Evolutionary conservation across 2,329 filamentous ascomycete genomes (phyloP).

Genomic region (Colletotrichum somersetense): DNA sequence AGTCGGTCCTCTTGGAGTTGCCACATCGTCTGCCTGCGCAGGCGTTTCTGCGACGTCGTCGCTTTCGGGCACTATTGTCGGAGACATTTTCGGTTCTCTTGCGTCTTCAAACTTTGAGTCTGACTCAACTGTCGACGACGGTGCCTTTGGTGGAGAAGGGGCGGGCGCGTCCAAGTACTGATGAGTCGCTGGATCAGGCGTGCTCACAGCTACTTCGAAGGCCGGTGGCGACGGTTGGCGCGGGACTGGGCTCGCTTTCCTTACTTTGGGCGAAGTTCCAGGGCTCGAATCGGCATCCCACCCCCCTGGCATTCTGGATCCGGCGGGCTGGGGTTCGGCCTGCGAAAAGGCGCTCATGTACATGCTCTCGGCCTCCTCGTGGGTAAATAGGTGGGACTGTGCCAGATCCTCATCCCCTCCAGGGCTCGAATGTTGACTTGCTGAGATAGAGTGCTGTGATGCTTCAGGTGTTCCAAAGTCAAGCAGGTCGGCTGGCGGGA

Average conservation of each 20-base stretch:
- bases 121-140: constrained; percentile 36
- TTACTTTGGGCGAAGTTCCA: constrained; percentile 12
- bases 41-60: constrained; percentile 22
- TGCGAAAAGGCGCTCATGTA: constrained; percentile 82
- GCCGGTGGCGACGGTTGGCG: constrained; percentile 19
- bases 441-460: constrained; percentile 45
- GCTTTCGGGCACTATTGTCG: not conserved
- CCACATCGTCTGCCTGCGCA: constrained; percentile 53
- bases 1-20: constrained; percentile 66
- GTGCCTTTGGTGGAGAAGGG: constrained; percentile 16
- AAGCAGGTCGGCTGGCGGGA: not conserved
- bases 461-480: constrained; percentile 18
- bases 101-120: constrained; percentile 24
- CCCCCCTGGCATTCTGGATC: constrained; percentile 62
- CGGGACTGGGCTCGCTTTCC: not conserved
- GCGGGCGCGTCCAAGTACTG: not conserved
- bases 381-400: constrained; percentile 78
- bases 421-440: constrained; percentile 46
- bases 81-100: not conserved
- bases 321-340: constrained; percentile 50
- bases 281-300: constrained; percentile 59
- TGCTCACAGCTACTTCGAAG: not conserved
- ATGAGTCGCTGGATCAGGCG: not conserved
- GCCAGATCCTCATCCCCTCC: constrained; percentile 64
- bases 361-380: constrained; percentile 87